Percentiles rank a stretch among this genome's conserved stretches.
phyloP scores from a whole-genome alignment of 164 flowering plant genomes.

The Saururus chinensis region DNA sequence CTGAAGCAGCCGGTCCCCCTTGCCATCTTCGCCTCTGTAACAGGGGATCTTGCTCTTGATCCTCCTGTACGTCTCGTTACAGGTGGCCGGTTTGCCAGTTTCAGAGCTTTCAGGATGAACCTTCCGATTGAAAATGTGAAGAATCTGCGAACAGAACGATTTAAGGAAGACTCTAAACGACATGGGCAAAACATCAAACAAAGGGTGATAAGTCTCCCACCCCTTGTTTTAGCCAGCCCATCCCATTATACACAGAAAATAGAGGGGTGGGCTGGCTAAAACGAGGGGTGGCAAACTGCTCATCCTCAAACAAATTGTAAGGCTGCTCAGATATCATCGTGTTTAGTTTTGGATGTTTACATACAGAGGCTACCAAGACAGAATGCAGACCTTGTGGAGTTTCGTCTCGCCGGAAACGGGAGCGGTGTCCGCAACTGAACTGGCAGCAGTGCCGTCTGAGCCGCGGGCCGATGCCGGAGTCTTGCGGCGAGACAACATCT shows the following conservation, averaged over 20 bases:
- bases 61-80: slow-evolving; percentile 21
- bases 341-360: not conserved
- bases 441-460: slow-evolving; percentile 16
- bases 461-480: slow-evolving; percentile 25
- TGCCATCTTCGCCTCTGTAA: slow-evolving; percentile 17
- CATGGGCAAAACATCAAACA: too few relatives aligned
- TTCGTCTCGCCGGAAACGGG: slow-evolving; percentile 51
- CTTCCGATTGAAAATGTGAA: slow-evolving; percentile 73
- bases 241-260: too few relatives aligned
- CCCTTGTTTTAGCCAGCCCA: too few relatives aligned
- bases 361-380: not conserved
- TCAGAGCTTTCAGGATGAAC: slow-evolving; percentile 70
- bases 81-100: slow-evolving; percentile 10
- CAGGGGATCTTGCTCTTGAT: slow-evolving; percentile 18
- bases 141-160: slow-evolving; percentile 29
- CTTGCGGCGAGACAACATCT: slow-evolving; percentile 43
- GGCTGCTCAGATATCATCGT: too few relatives aligned
- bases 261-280: too few relatives aligned
- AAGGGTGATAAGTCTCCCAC: too few relatives aligned
- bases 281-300: too few relatives aligned
- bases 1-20: slow-evolving; percentile 18
- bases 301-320: too few relatives aligned
- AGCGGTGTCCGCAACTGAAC: slow-evolving; percentile 25
- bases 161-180: too few relatives aligned
- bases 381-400: slow-evolving; percentile 43